Evolutionary conservation across 2,329 filamentous ascomycete genomes (phyloP).

Genomic region (Cladophialophora carrionii): DNA sequence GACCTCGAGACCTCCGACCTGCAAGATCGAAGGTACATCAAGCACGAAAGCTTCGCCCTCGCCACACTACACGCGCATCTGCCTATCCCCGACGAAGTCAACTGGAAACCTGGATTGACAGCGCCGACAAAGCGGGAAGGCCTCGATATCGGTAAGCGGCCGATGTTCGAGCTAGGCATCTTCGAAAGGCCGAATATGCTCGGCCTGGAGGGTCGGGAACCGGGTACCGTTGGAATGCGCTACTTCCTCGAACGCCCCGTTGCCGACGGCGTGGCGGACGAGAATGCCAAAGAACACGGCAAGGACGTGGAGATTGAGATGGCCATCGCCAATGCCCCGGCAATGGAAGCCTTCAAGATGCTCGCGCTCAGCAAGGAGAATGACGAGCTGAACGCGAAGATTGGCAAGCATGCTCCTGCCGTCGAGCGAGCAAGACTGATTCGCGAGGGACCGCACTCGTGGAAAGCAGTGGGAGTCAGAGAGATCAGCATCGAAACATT

Average conservation of each 20-base stretch:
- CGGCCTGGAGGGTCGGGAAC: constrained; percentile 50
- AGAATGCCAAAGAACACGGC: constrained; percentile 35
- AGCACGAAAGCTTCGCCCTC: constrained; percentile 48
- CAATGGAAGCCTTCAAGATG: constrained; percentile 43
- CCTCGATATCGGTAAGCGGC: constrained; percentile 41
- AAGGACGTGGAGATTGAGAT: constrained; percentile 33
- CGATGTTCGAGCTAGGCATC: constrained; percentile 50
- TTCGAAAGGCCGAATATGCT: constrained; percentile 57
- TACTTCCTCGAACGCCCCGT: constrained; percentile 54
- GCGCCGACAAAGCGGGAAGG: constrained; percentile 22
- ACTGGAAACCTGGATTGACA: constrained; percentile 37
- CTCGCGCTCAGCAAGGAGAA: constrained; percentile 40
- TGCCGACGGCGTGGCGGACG: constrained; percentile 42
- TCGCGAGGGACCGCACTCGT: constrained; percentile 45
- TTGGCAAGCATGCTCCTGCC: constrained; percentile 43
- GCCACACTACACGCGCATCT: constrained; percentile 52
- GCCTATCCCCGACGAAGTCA: constrained; percentile 47
- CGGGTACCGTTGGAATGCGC: constrained; percentile 52
- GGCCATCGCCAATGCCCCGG: constrained; percentile 38
- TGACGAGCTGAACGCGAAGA: constrained; percentile 45
- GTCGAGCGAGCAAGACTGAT: constrained; percentile 46
- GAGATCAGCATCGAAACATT: constrained; percentile 44
- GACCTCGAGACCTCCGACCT: constrained; percentile 47
- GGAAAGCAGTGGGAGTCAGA: constrained; percentile 50
- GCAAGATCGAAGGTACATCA: constrained; percentile 47